Percentiles rank a stretch among this genome's conserved stretches.
Conservation (phyloP, 176 grass and related monocot species). For the Lolium multiflorum region DNA sequence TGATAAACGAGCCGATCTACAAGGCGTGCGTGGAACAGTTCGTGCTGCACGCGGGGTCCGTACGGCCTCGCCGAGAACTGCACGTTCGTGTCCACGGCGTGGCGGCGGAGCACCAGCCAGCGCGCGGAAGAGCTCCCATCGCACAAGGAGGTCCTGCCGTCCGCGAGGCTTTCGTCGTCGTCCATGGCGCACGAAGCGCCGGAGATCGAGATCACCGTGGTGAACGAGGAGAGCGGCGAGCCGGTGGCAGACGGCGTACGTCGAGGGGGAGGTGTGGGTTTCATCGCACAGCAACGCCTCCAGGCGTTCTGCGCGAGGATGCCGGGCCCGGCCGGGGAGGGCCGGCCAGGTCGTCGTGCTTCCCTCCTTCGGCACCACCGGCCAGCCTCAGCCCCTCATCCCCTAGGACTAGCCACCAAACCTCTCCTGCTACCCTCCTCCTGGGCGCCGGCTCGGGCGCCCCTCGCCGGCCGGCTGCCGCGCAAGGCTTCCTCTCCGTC, state of each 20-base stretch:
- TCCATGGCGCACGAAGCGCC: not conserved
- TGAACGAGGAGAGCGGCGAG: constrained; percentile 59
- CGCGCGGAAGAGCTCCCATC: constrained; percentile 1
- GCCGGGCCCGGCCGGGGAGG: constrained; percentile 1
- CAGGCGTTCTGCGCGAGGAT: constrained; percentile 51
- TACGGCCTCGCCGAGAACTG: constrained; percentile 72
- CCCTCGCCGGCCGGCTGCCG: too few species aligned
- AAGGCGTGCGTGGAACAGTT: constrained; percentile 49
- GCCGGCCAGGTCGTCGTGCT: constrained; percentile 41
- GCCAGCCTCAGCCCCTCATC: too few species aligned
- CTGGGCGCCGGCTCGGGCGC: too few species aligned
- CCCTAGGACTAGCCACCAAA: too few species aligned
- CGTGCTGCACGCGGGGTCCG: constrained; percentile 41
- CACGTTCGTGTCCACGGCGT: constrained; percentile 73
- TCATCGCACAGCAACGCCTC: constrained; percentile 61
- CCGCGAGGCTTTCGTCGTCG: constrained; percentile 38
- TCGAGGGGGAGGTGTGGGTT: constrained; percentile 75
- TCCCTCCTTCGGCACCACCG: too few species aligned
- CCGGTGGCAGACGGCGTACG: constrained; percentile 47
- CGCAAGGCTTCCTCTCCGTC: too few species aligned
- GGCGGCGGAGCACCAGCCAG: constrained; percentile 11
- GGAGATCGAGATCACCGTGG: constrained; percentile 55
- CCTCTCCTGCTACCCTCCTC: too few species aligned
- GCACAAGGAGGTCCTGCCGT: constrained; percentile 58
- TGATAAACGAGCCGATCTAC: constrained; percentile 70